These are phyloP conservation scores for Petrea volubilis DNA, from an alignment of 257 asterid genomes.

Conservation along the genomic window DNA sequence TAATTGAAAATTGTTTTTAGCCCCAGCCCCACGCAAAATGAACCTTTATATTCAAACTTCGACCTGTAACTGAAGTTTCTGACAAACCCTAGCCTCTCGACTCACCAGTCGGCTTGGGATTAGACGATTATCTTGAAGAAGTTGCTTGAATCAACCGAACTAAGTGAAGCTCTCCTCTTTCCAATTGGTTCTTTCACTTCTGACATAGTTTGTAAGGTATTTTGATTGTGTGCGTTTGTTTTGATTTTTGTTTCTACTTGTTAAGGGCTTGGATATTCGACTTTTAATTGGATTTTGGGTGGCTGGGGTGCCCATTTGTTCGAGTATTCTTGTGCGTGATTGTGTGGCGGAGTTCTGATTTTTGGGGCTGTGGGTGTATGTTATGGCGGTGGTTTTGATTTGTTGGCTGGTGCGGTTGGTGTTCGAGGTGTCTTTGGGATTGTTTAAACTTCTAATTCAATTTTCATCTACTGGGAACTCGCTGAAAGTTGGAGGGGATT, in stretches of 20 bases:
- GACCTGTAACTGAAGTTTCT: not conserved
- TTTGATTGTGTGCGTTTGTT: not conserved
- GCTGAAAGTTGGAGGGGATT: not conserved
- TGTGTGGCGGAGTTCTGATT: not conserved
- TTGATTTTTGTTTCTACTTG: not conserved
- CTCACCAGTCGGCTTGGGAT: not conserved
- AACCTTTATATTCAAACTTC: not conserved
- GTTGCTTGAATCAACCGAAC: slow-evolving; percentile 2
- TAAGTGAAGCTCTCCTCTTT: not conserved
- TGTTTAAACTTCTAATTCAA: not conserved
- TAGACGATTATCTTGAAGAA: slow-evolving; percentile 10
- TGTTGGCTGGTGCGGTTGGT: no score
- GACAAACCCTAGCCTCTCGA: slow-evolving; percentile 31
- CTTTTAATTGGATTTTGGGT: not conserved
- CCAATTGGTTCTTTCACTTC: not conserved
- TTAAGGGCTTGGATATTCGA: not conserved
- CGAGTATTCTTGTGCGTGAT: not conserved
- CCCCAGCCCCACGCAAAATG: not conserved
- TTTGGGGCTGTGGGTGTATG: not conserved
- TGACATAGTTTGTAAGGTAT: slow-evolving; percentile 14
- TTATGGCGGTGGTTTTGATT: not conserved
- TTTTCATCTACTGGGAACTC: not conserved
- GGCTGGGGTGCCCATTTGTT: not conserved
- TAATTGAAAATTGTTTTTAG: not conserved
- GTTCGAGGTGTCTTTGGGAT: not conserved